Evolutionary conservation across 805 yeast genomes (phyloP).

Genomic region (Zygoascus biomembranicola): DNA sequence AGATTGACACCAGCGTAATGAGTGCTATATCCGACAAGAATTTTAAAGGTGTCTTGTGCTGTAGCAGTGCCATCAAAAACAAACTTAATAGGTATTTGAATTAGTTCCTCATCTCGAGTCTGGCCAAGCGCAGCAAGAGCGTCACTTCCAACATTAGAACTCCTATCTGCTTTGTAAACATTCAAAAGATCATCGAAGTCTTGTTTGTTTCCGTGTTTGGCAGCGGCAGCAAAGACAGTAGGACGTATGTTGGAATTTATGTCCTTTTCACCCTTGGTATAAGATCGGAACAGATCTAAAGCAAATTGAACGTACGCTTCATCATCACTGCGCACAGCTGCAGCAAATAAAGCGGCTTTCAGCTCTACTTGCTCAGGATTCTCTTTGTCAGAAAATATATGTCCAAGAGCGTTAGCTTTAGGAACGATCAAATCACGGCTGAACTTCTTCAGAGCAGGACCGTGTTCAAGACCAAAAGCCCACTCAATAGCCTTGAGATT

Average conservation of each 20-base stretch:
- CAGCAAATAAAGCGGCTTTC: slow-evolving; percentile 45
- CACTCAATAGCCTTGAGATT: slow-evolving; percentile 35
- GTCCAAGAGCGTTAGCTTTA: slow-evolving; percentile 52
- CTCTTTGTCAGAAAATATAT: slow-evolving; percentile 49
- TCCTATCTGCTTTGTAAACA: slow-evolving; percentile 52
- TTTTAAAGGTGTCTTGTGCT: slow-evolving; percentile 65
- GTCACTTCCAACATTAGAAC: slow-evolving; percentile 58
- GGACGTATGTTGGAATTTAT: slow-evolving; percentile 68
- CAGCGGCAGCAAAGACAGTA: slow-evolving; percentile 43
- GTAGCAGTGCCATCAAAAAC: slow-evolving; percentile 53
- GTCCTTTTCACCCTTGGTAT: slow-evolving; percentile 48
- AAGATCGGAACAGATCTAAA: slow-evolving; percentile 41
- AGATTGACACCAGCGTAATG: slow-evolving; percentile 58
- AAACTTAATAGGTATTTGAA: slow-evolving; percentile 47
- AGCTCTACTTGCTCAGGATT: slow-evolving; percentile 50
- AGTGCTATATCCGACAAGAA: slow-evolving; percentile 64
- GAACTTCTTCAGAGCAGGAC: slow-evolving; percentile 38
- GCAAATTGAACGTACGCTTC: slow-evolving; percentile 28
- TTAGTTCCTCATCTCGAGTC: slow-evolving; percentile 44
- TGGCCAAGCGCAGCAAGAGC: slow-evolving; percentile 66
- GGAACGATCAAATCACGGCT: slow-evolving; percentile 46
- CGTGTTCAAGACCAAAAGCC: slow-evolving; percentile 36
- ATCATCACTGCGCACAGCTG: slow-evolving; percentile 28
- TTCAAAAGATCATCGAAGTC: slow-evolving; percentile 55
- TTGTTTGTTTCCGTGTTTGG: slow-evolving; percentile 41